Base-by-base conservation (phyloP, 2,329 filamentous ascomycete genomes). In the Verticillium albo-atrum region DNA sequence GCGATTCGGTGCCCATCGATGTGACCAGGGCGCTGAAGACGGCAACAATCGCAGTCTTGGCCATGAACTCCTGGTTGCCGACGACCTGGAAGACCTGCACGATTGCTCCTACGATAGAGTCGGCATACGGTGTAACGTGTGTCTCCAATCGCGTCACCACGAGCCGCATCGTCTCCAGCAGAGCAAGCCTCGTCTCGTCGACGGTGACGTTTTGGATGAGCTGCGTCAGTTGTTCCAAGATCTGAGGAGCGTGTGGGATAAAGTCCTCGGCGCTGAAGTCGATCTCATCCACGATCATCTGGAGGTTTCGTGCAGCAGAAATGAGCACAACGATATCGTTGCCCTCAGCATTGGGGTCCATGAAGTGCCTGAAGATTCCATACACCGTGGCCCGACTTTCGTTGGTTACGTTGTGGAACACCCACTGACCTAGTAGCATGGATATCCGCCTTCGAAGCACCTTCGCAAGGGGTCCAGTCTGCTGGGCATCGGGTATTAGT, bases 251-350 rank as follows among this genome's bases (percentile, higher is more conserved):
- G 70, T 89, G 95, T 0, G 92, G 91, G 56, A 90, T 70, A 71
- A 98, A 97, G 12, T 80, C 77, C 4, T 89, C 84, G 2, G 87
- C 81, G 12, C 83, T 82, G 71, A 97, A 98, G 57, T 89, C 89
- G 71, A 93, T 92, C 51, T 96, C 92, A 66, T 97, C 89, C 0
- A 91, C 86, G 51, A 97, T 84, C 64, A 84, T 83, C 66, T 89
- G 89, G 56, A 99, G 84, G 67, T 96, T 91, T 58, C 93, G 84
- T 6, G 91, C 95, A 3, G 95, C 92, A 2, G 94, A 97, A 58
- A 98, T 89, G 15, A 92, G 87, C 32, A 99, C 95, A 1, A 98
- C 93, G 57, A 92, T 82, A 68, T 99, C 95, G 68, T 99, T 99
- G 61, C 87, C 80, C 7, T 85, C 79, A 67, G 97, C 92, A 20